These are phyloP conservation scores for Edaphochlamys debaryana DNA, from an alignment of 139 green algal genomes.

Conservation along the genomic window DNA sequence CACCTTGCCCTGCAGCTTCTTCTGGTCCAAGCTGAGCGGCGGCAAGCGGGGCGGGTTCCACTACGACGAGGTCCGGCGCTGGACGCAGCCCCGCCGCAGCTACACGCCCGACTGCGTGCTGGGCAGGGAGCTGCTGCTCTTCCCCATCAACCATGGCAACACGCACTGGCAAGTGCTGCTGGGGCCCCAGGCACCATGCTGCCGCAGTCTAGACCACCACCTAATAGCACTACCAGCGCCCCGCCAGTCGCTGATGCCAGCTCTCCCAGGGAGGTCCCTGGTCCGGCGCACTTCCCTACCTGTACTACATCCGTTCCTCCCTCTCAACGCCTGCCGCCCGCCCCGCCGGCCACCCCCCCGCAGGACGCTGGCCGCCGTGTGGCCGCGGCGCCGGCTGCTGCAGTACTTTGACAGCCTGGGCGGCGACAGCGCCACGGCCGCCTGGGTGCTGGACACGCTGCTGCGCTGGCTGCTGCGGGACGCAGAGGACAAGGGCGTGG, in stretches of 20 bases:
- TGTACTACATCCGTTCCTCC: too few species aligned
- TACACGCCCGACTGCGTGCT: conserved; percentile 45
- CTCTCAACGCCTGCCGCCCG: too few species aligned
- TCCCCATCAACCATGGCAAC: conserved; percentile 52
- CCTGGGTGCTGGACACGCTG: conserved; percentile 35
- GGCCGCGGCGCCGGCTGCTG: conserved; percentile 40
- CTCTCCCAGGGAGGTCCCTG: too few species aligned
- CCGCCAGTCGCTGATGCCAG: too few species aligned
- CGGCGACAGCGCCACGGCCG: neutral
- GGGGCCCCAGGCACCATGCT: too few species aligned
- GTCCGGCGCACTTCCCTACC: too few species aligned
- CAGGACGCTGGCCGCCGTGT: conserved; percentile 50
- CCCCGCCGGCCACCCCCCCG: too few species aligned
- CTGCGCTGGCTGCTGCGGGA: conserved; percentile 42
- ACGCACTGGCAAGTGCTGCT: conserved; percentile 50
- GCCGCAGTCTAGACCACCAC: too few species aligned
- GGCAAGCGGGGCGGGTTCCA: neutral
- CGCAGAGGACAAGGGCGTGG: conserved; percentile 29
- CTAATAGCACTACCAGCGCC: too few species aligned
- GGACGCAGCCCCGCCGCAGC: conserved; percentile 31
- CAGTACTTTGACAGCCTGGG: conserved; percentile 48
- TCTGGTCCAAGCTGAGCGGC: conserved; percentile 8
- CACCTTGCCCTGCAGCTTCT: too few species aligned
- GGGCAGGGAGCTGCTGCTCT: conserved; percentile 43
- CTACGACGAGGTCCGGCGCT: conserved; percentile 38